Percentiles rank a stretch among this genome's conserved stretches.
Conservation (phyloP, 2,329 filamentous ascomycete species). For the Neonectria ditissima region DNA sequence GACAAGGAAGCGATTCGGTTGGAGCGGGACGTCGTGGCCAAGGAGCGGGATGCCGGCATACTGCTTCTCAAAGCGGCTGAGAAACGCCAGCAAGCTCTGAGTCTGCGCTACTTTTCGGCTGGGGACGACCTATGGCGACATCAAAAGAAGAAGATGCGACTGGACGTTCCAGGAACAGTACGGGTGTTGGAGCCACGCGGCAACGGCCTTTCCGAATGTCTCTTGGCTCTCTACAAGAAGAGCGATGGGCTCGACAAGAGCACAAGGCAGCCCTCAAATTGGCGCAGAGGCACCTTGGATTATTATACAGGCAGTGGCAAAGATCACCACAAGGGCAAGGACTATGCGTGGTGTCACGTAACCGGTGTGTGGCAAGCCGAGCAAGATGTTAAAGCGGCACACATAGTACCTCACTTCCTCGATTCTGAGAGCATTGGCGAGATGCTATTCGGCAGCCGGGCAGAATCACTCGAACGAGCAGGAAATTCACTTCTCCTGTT, state of each 20-base stretch:
- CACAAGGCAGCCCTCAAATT: not conserved
- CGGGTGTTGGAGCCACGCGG: not conserved
- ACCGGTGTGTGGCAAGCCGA: not conserved
- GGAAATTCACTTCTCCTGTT: constrained; percentile 7
- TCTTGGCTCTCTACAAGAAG: not conserved
- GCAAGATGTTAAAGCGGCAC: not conserved
- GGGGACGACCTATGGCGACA: not conserved
- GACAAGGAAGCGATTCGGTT: constrained; percentile 1
- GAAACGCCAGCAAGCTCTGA: not conserved
- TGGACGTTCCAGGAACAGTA: not conserved
- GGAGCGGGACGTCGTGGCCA: not conserved
- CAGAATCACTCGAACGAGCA: not conserved
- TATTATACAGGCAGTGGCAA: not conserved
- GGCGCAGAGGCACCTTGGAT: not conserved
- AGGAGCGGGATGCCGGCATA: not conserved
- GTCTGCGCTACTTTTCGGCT: not conserved
- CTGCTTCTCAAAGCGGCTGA: not conserved
- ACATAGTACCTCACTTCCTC: constrained; percentile 1
- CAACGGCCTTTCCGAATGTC: not conserved
- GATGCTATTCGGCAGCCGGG: constrained; percentile 5
- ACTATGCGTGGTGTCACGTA: not conserved
- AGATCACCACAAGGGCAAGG: not conserved
- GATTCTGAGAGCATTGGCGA: not conserved
- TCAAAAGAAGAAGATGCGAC: not conserved
- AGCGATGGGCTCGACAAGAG: not conserved